A percentile compares a stretch with the other conserved stretches of the same genome.
Conservation (phyloP, 305 asterid genomes). For the Solanum hybrid region DNA sequence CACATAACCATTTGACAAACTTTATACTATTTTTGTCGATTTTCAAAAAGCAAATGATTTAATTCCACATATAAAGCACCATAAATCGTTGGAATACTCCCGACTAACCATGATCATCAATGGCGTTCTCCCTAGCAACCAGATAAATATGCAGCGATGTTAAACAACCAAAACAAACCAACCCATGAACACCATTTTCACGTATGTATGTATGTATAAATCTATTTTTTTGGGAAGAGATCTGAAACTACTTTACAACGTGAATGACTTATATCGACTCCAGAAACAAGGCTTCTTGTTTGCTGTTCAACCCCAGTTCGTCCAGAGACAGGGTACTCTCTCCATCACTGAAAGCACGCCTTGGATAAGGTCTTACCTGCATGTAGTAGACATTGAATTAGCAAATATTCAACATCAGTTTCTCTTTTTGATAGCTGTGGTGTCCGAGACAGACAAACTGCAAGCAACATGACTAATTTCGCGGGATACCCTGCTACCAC, state of each 20-base stretch:
- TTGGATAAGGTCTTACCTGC: conserved; percentile 93
- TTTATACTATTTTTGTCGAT: background rate
- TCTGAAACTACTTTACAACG: conserved; percentile 14
- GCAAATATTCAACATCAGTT: background rate
- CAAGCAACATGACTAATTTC: background rate
- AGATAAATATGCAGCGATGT: background rate
- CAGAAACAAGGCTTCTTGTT: conserved; percentile 90
- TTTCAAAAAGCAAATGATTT: background rate
- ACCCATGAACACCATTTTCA: background rate
- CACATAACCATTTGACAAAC: background rate
- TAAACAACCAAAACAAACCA: conserved; percentile 7
- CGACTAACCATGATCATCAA: background rate
- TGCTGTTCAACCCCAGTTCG: conserved; percentile 88
- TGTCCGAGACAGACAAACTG: background rate
- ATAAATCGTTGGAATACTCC: background rate
- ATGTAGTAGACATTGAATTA: background rate
- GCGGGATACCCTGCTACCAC: background rate
- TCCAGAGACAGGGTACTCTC: conserved; percentile 50
- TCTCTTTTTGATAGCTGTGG: background rate
- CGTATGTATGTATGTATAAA: background rate
- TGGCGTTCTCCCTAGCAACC: background rate
- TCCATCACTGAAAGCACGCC: conserved; percentile 66
- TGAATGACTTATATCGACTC: conserved; percentile 49
- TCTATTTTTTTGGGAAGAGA: conserved; percentile 4
- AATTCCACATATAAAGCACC: background rate